phyloP scores from a whole-genome alignment of 2,329 filamentous ascomycete genomes.

The Tolypocladium pustulatum region DNA sequence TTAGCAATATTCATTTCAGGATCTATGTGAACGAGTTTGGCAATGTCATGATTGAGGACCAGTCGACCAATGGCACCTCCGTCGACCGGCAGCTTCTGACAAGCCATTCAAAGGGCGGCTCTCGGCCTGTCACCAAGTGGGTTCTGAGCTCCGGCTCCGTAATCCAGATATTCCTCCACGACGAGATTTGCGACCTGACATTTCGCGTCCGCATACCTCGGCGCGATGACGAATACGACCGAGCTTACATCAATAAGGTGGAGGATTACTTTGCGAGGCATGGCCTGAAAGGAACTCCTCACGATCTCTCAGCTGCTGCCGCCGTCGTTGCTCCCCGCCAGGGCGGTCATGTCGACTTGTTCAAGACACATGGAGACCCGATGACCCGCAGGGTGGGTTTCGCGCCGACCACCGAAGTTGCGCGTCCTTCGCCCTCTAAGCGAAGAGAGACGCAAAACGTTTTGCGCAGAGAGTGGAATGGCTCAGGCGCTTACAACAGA shows the following conservation, averaged over 20 bases:
- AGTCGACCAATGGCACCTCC: slow-evolving; percentile 90
- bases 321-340: not conserved
- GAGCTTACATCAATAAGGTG: slow-evolving; percentile 59
- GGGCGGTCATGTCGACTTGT: slow-evolving; percentile 32
- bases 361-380: slow-evolving; percentile 14
- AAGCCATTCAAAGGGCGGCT: slow-evolving; percentile 23
- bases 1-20: slow-evolving; percentile 94
- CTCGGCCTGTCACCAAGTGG: slow-evolving; percentile 27
- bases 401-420: not conserved
- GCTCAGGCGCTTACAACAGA: slow-evolving; percentile 75
- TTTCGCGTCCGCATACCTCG: slow-evolving; percentile 82
- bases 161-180: slow-evolving; percentile 55
- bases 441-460: slow-evolving; percentile 12
- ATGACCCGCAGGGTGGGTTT: slow-evolving; percentile 3
- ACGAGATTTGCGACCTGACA: slow-evolving; percentile 48
- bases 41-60: slow-evolving; percentile 83
- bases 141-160: slow-evolving; percentile 64
- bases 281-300: slow-evolving; percentile 30
- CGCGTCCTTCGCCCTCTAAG: slow-evolving; percentile 8
- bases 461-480: slow-evolving; percentile 62
- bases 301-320: slow-evolving; percentile 23
- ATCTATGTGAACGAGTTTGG: slow-evolving; percentile 84
- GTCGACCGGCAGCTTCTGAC: slow-evolving; percentile 65
- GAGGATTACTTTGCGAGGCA: slow-evolving; percentile 48
- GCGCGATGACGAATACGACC: slow-evolving; percentile 54